Base-by-base conservation (phyloP, 345 rosid genomes). In the Populus nigra region DNA sequence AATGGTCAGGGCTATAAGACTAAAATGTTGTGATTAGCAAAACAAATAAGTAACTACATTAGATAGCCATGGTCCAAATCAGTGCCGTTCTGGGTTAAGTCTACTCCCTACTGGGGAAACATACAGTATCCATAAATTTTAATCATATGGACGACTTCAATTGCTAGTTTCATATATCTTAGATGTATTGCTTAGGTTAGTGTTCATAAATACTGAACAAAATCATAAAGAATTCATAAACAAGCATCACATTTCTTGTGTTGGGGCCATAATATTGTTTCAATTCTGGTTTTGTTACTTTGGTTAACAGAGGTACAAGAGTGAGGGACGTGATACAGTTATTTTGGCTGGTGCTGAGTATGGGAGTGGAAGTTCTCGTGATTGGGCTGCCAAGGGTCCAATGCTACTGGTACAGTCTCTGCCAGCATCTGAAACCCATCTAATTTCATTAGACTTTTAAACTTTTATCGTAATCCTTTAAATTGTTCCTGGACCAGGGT, bases 321-420 rank as follows among this genome's bases (percentile, higher is more conserved):
- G 82, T 49, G 91, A 91, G 77, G 94, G 94, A 45, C 89, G 82
- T 0, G 89, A 85, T 68, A 93, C 93, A 35, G 76, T 91, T 62
- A 89, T 93, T 73, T 85, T 94, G 89, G 97, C 96, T 39, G 96
- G 98, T 76, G 93, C 94, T 16, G 98, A 94, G 86, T 94, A 92
- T 81, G 98, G 97, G 69, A 90, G 97, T 82, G 98, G 98, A 82
- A 94, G 98, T 84, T 94, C 98, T 78, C 95, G 97, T n/a, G 98
- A 92, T 79, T 94, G 98, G 98, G 98, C 98, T 82, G 98, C 98
- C 41, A 94, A 94, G 92, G 98, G 98, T 80, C 97, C 98, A 49
- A 91, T 86, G 92, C 87, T 92, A 76, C 89, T 91, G 94, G 97
- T 94, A 84, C 31, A 79, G 63, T 75, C 43, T 69, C 68, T 70